These are phyloP conservation scores for Cystobasidiopsis lactophilus DNA, from an alignment of 768 basidiomycete genomes.

Conservation along the genomic window DNA sequence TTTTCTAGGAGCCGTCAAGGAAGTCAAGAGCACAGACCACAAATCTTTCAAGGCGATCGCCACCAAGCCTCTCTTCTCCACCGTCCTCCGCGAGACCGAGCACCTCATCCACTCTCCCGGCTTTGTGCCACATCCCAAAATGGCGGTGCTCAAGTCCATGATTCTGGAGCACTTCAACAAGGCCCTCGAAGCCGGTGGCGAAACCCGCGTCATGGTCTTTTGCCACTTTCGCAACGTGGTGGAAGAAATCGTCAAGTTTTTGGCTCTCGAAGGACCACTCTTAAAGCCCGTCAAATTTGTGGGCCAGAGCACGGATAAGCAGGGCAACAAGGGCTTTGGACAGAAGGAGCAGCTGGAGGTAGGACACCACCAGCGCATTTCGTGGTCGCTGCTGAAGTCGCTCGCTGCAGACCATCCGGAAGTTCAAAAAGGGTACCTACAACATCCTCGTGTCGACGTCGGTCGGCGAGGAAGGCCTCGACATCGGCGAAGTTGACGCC, in stretches of 20 bases:
- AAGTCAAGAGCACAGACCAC: conserved; percentile 22
- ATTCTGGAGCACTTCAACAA: conserved; percentile 58
- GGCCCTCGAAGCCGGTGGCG: conserved; percentile 20
- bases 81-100: conserved; percentile 13
- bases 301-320: conserved; percentile 67
- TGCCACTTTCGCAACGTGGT: conserved; percentile 74
- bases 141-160: conserved; percentile 56
- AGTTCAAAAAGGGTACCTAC: conserved; percentile 65
- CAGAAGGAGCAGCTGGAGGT: conserved; percentile 86
- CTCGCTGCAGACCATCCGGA: conserved; percentile 44
- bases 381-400: not conserved
- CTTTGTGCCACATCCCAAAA: conserved; percentile 53
- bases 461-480: conserved; percentile 92
- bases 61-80: conserved; percentile 25
- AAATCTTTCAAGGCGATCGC: conserved; percentile 36
- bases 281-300: conserved; percentile 69
- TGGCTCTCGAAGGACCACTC: conserved; percentile 51
- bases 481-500: conserved; percentile 91
- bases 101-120: conserved; percentile 13
- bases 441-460: conserved; percentile 90
- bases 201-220: conserved; percentile 50
- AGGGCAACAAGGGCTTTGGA: conserved; percentile 62
- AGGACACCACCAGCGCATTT: conserved; percentile 13
- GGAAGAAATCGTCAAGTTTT: conserved; percentile 62
- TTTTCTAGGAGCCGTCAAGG: conserved; percentile 34